Conservation (phyloP, 768 basidiomycete species). For the Pulveroboletus sp. region DNA sequence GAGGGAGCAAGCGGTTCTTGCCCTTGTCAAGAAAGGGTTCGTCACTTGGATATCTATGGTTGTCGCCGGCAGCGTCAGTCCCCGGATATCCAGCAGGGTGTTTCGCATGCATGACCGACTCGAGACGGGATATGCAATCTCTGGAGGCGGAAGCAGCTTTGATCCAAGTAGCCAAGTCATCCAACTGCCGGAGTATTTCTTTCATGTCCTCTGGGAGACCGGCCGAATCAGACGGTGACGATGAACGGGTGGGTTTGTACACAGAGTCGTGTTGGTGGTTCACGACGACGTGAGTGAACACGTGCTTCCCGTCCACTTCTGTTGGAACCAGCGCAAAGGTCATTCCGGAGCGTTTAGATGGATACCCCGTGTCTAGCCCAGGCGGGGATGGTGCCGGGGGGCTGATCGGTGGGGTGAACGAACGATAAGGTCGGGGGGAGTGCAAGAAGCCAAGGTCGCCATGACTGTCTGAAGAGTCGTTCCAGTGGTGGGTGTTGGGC, state of each 20-base stretch:
- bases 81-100: not conserved
- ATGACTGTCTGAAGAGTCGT: not conserved
- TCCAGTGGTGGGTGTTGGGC: not conserved
- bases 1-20: constrained; percentile 18
- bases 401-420: constrained; percentile 16
- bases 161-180: constrained; percentile 28
- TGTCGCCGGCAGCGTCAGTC: not conserved
- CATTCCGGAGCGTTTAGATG: constrained; percentile 20
- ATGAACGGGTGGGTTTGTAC: not conserved
- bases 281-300: constrained; percentile 16
- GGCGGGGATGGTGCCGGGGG: constrained; percentile 10
- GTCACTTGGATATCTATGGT: not conserved
- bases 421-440: constrained; percentile 1
- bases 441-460: not conserved
- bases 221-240: not conserved
- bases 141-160: constrained; percentile 17
- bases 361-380: not conserved
- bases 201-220: constrained; percentile 30
- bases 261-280: not conserved
- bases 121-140: not conserved
- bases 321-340: constrained; percentile 15
- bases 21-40: constrained; percentile 14
- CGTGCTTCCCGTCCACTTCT: constrained; percentile 10
- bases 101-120: not conserved
- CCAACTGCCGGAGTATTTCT: constrained; percentile 24